These are phyloP conservation scores for Psilocybe cyanescens DNA, from an alignment of 768 basidiomycete species.

Conservation along the genomic window DNA sequence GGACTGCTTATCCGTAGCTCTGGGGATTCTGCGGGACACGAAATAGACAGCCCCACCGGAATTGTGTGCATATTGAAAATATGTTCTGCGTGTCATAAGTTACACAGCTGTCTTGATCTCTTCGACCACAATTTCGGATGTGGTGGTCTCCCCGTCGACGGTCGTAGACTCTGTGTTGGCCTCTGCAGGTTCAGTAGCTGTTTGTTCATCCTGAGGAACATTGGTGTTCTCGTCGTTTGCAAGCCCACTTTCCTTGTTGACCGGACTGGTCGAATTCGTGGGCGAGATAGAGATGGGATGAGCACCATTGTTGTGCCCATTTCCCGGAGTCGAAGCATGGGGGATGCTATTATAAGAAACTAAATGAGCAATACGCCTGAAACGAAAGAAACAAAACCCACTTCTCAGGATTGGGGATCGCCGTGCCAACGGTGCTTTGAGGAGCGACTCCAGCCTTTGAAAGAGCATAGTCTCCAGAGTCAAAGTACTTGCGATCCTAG, in stretches of 20 bases:
- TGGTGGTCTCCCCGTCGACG: not conserved
- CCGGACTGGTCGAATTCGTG: conserved; percentile 68
- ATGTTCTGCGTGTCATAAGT: not conserved
- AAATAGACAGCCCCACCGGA: conserved; percentile 18
- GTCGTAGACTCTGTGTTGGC: conserved; percentile 4
- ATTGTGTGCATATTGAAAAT: conserved; percentile 14
- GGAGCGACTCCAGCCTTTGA: conserved; percentile 94
- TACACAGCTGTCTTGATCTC: conserved; percentile 18
- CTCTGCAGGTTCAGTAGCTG: conserved; percentile 6
- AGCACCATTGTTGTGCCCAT: conserved; percentile 47
- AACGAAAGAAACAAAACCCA: conserved; percentile 41
- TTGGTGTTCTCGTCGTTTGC: conserved; percentile 41
- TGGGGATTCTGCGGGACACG: conserved; percentile 20
- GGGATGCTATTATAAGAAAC: conserved; percentile 68
- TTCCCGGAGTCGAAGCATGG: conserved; percentile 76
- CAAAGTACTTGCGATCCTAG: conserved; percentile 99
- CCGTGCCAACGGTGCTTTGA: conserved; percentile 89
- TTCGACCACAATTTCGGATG: conserved; percentile 1
- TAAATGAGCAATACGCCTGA: conserved; percentile 20
- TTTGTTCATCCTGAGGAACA: conserved; percentile 31
- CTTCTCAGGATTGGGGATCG: conserved; percentile 98
- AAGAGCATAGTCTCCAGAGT: conserved; percentile 97
- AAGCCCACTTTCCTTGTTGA: conserved; percentile 65
- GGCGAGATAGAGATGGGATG: conserved; percentile 75
- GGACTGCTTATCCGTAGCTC: conserved; percentile 17